Conservation (phyloP, 768 basidiomycete species). For the Hericium erinaceus region DNA sequence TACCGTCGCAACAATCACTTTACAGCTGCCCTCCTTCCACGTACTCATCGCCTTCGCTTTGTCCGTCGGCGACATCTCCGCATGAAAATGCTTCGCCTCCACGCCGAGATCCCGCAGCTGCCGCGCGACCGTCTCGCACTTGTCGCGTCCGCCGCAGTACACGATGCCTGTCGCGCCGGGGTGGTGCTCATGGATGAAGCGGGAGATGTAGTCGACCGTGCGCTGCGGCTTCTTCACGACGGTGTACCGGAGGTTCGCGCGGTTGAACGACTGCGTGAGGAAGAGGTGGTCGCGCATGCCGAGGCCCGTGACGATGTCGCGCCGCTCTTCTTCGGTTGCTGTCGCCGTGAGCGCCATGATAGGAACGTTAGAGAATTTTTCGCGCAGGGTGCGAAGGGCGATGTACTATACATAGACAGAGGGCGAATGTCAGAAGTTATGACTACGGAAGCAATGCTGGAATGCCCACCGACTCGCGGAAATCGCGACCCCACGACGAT, state of each 20-base stretch:
- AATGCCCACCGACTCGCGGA: conserved; percentile 34
- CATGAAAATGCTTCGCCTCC: conserved; percentile 78
- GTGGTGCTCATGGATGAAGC: conserved; percentile 56
- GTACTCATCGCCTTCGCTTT: conserved; percentile 51
- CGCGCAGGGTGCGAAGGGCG: conserved; percentile 41
- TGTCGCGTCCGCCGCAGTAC: conserved; percentile 64
- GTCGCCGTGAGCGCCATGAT: conserved; percentile 98
- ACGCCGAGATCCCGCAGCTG: conserved; percentile 53
- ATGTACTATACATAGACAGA: conserved; percentile 22
- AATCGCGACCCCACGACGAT: conserved; percentile 89
- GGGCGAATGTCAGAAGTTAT: neutral
- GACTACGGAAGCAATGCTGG: neutral
- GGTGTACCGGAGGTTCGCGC: conserved; percentile 80
- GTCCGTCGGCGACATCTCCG: conserved; percentile 55
- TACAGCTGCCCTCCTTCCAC: conserved; percentile 66
- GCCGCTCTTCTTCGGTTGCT: conserved; percentile 67
- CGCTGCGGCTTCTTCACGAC: conserved; percentile 40
- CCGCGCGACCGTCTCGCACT: conserved; percentile 75
- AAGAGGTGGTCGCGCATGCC: conserved; percentile 47
- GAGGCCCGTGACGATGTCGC: conserved; percentile 71
- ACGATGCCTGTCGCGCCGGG: conserved; percentile 67
- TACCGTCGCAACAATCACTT: conserved; percentile 92
- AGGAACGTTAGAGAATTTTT: conserved; percentile 69
- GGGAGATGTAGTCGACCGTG: conserved; percentile 50
- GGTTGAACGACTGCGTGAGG: conserved; percentile 84